Evolutionary conservation across 2,329 filamentous ascomycete species (phyloP).

Genomic region (Calonectria ilicicola): DNA sequence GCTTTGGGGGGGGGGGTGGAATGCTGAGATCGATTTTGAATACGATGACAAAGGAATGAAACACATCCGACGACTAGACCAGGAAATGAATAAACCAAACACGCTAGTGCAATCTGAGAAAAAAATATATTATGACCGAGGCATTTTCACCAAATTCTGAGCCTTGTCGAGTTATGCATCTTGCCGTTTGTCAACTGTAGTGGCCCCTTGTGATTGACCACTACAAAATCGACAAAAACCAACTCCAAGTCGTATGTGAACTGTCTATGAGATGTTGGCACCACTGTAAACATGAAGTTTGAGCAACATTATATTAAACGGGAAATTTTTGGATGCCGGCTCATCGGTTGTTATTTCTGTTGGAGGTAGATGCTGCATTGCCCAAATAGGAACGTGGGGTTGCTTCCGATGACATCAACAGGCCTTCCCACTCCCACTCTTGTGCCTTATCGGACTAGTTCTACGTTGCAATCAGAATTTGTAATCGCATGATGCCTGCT

Average conservation of each 20-base stretch:
- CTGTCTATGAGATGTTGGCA: neutral
- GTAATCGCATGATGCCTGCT: slow-evolving; percentile 22
- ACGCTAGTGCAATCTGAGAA: too few relatives aligned
- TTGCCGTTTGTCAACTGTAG: neutral
- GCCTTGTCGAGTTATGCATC: neutral
- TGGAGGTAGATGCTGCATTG: neutral
- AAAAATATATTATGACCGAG: too few relatives aligned
- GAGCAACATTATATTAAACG: neutral
- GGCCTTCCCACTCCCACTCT: slow-evolving; percentile 1
- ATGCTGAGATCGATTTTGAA: neutral
- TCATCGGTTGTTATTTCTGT: neutral
- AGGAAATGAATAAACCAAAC: too few relatives aligned
- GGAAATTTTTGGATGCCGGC: neutral
- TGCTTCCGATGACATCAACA: slow-evolving; percentile 22
- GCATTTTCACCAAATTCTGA: neutral
- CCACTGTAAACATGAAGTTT: neutral
- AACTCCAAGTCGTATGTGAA: neutral
- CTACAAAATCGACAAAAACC: neutral
- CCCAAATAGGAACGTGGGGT: slow-evolving; percentile 26
- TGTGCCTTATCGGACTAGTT: slow-evolving; percentile 16
- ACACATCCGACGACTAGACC: neutral
- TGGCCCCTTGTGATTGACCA: neutral
- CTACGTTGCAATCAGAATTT: slow-evolving; percentile 17
- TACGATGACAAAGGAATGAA: neutral
- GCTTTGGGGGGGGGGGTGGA: neutral